Base-by-base conservation (phyloP, 2,329 filamentous ascomycete species). In the Phialemonium atrogriseum region DNA sequence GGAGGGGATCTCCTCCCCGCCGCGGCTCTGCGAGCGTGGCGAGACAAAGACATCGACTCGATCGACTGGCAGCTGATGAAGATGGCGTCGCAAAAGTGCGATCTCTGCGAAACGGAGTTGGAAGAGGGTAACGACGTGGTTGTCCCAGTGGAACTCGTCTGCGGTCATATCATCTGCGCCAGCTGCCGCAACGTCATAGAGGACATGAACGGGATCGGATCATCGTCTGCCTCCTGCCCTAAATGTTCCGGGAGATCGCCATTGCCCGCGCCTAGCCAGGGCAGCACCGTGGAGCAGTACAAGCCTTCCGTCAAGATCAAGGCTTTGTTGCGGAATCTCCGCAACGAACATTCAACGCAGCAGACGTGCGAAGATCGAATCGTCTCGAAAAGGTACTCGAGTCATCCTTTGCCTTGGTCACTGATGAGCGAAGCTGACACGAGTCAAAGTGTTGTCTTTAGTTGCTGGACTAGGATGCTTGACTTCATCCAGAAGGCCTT, bases 401-500 rank as follows among this genome's bases (percentile, higher is more conserved):
- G 17, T 24, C 10, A 32, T 10, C 18, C 17, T 21, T 10, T 24
- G 12, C 12, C 10, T 12, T 21, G 15, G 8, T 20, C 13, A 19
- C 6, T 33, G 12, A 14, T 9, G 23, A 24, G 20, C n/a, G n/a
- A n/a, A 6, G 23, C 23, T 24, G n/a, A 24, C 9, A 33, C 24
- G 24, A 20, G 33, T 10, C 12, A 24, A 16, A 54, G 51, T 27
- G 45, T 54, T 3, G 31, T 53, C 3, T 54, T 54, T 35, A 46
- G 33, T 18, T 42, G 23, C 27, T 55, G 49, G 51, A 48, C 38
- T 20, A 23, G 35, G 35, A 55, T 56, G 51, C 39, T 56, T 0
- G 35, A 54, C 22, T 28, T 55, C 3, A 32, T 54, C 3, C 24
- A 44, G 5, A 3, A 12, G 1, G 34, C 37, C 3, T 40, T 56